Evolutionary conservation across 2,329 filamentous ascomycete species (phyloP).

Genomic region (Fonsecaea erecta): DNA sequence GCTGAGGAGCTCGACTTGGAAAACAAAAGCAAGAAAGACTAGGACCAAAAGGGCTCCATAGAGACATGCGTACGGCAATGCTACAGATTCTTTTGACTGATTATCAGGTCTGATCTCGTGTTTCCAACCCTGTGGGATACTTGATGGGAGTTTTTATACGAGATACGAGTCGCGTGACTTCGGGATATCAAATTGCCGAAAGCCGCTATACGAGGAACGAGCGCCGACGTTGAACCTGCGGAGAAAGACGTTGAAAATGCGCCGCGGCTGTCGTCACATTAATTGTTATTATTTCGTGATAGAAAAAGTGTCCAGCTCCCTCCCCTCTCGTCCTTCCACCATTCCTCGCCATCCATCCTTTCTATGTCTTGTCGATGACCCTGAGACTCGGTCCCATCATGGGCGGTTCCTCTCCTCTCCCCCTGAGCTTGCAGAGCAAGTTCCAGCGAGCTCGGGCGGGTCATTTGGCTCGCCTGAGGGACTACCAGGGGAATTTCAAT

Average conservation of each 20-base stretch:
- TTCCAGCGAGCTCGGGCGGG: conserved; percentile 45
- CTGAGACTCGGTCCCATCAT: conserved; percentile 38
- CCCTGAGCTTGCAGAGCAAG: conserved; percentile 52
- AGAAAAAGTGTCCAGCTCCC: background rate
- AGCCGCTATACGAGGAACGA: background rate
- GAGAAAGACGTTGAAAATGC: conserved; percentile 6
- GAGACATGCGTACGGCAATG: conserved; percentile 12
- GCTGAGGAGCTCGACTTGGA: conserved; percentile 11
- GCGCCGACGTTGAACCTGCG: background rate
- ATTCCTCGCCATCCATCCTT: conserved; percentile 7
- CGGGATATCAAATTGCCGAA: conserved; percentile 1
- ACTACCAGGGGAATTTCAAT: conserved; percentile 48
- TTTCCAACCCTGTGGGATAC: background rate
- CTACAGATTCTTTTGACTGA: background rate
- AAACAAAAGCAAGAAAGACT: conserved; percentile 10
- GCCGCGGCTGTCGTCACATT: background rate
- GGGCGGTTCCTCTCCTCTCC: conserved; percentile 47
- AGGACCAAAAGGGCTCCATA: conserved; percentile 14
- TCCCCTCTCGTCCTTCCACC: background rate
- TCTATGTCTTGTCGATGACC: conserved; percentile 28
- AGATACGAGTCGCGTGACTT: conserved; percentile 16
- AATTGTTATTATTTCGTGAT: background rate
- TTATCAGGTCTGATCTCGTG: background rate
- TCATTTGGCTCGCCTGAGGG: conserved; percentile 42
- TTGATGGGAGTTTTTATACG: conserved; percentile 3